Conservation (phyloP, 2,329 filamentous ascomycete species). For the Aspergillus pseudonomiae region DNA sequence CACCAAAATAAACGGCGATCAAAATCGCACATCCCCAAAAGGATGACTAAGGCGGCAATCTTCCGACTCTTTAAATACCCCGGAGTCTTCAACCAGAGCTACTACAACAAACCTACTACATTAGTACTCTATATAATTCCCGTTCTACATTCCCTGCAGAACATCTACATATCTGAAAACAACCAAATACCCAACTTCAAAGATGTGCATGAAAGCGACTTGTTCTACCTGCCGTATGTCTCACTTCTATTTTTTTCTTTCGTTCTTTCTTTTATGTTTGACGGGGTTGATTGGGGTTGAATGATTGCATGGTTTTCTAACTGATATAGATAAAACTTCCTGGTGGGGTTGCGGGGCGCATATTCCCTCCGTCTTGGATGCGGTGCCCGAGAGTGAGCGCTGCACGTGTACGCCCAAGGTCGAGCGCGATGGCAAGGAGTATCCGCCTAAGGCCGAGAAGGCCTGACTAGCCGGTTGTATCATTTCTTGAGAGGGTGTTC, state of each 20-base stretch:
- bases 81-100: too few relatives aligned
- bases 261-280: too few relatives aligned
- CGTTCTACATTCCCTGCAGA: too few relatives aligned
- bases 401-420: slow-evolving; percentile 69
- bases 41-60: too few relatives aligned
- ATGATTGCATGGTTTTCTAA: too few relatives aligned
- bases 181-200: neutral
- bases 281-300: too few relatives aligned
- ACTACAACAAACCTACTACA: too few relatives aligned
- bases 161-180: too few relatives aligned
- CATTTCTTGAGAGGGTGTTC: slow-evolving; percentile 10
- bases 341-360: slow-evolving; percentile 70
- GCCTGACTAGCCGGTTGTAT: slow-evolving; percentile 41
- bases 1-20: too few relatives aligned
- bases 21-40: too few relatives aligned
- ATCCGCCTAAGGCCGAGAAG: slow-evolving; percentile 64
- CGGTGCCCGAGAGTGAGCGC: slow-evolving; percentile 60
- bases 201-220: slow-evolving; percentile 67
- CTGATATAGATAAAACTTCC: slow-evolving; percentile 55
- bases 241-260: neutral
- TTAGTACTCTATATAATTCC: too few relatives aligned
- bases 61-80: too few relatives aligned
- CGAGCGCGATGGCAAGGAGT: slow-evolving; percentile 62
- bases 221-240: slow-evolving; percentile 66
- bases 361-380: slow-evolving; percentile 64